Evolutionary conservation across 495 filamentous ascomycete genomes (phyloP).

Genomic region (Aspergillus homomorphus): DNA sequence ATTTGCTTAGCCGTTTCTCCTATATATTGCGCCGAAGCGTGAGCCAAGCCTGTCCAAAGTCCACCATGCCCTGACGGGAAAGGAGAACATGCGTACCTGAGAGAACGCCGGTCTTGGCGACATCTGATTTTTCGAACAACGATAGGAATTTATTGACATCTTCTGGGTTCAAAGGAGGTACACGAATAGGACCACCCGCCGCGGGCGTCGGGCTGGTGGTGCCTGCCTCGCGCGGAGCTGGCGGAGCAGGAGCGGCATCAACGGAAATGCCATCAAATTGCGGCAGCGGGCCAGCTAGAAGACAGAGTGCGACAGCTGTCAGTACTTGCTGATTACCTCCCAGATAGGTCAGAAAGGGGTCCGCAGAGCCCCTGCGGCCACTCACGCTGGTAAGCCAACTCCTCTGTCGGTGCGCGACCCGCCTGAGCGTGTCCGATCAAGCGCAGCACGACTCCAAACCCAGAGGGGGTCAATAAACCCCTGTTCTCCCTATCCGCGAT

Average conservation of each 20-base stretch:
- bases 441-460: slow-evolving; percentile 86
- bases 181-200: slow-evolving; percentile 72
- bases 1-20: slow-evolving; percentile 88
- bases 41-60: background rate
- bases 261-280: slow-evolving; percentile 74
- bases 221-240: slow-evolving; percentile 37
- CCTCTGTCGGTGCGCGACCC: slow-evolving; percentile 71
- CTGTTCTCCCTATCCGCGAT: slow-evolving; percentile 96
- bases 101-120: slow-evolving; percentile 69
- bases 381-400: slow-evolving; percentile 68
- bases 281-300: slow-evolving; percentile 79
- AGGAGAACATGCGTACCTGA: slow-evolving; percentile 51
- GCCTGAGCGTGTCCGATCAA: slow-evolving; percentile 95
- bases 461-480: slow-evolving; percentile 84
- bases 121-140: slow-evolving; percentile 83
- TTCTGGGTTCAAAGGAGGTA: slow-evolving; percentile 84
- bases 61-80: background rate
- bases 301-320: slow-evolving; percentile 16
- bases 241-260: slow-evolving; percentile 36
- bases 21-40: slow-evolving; percentile 19
- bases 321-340: slow-evolving; percentile 8
- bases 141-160: slow-evolving; percentile 83
- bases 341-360: background rate
- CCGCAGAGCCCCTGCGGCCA: slow-evolving; percentile 5
- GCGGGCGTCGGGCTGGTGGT: slow-evolving; percentile 58